A percentile compares a stretch with the other conserved stretches of the same genome.
These are phyloP conservation scores for Ailanthus altissimus DNA, from an alignment of 345 rosid species.

Conservation along the genomic window DNA sequence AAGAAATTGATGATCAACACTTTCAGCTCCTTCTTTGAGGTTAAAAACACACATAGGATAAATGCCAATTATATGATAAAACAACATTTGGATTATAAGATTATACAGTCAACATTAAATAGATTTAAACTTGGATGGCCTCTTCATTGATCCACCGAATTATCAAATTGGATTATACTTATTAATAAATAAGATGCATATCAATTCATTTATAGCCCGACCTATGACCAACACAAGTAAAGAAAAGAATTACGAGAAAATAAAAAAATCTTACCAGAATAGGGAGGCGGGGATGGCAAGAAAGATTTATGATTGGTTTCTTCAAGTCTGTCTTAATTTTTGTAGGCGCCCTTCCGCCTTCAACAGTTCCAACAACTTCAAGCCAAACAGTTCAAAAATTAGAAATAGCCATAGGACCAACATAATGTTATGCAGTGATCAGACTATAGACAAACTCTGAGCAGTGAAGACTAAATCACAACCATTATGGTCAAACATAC, in stretches of 20 bases:
- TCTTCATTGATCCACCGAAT: background rate
- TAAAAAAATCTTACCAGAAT: conserved; percentile 58
- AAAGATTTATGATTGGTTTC: conserved; percentile 89
- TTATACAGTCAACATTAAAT: background rate
- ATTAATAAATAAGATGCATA: background rate
- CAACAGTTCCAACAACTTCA: conserved; percentile 97
- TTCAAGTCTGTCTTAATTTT: conserved; percentile 95
- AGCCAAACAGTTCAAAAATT: conserved; percentile 18
- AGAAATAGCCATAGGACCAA: conserved; percentile 15
- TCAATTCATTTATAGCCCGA: background rate
- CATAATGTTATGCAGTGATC: background rate
- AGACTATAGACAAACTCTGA: background rate
- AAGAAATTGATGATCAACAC: background rate
- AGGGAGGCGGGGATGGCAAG: conserved; percentile 99
- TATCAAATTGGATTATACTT: background rate
- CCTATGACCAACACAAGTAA: conserved; percentile 2
- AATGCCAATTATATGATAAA: background rate
- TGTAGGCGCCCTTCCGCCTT: conserved; percentile 92
- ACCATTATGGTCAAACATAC: background rate
- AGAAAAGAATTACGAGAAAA: conserved; percentile 11
- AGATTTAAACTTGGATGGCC: background rate
- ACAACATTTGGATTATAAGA: background rate
- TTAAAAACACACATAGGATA: background rate
- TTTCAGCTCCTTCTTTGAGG: background rate
- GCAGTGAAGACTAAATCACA: background rate